A percentile compares a stretch with the other conserved stretches of the same genome.
These are phyloP conservation scores for Phialocephala sp. DNA, from an alignment of 2,329 filamentous ascomycete genomes.

Conservation along the genomic window DNA sequence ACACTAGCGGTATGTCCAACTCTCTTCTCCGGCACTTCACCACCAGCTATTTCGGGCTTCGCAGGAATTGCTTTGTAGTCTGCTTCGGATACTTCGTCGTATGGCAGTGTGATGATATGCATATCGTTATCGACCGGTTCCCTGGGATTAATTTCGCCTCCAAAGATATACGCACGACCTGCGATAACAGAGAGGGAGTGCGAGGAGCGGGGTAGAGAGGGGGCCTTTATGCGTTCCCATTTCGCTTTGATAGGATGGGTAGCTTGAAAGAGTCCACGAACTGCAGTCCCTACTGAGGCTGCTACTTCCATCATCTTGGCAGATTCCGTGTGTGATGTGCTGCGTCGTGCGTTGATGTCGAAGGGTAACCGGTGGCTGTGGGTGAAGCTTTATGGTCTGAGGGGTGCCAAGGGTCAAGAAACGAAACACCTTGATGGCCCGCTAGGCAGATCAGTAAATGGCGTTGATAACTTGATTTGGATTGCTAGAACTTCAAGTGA, in stretches of 20 bases:
- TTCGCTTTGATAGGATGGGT: constrained; percentile 55
- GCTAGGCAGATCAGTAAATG: neutral
- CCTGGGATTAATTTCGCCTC: constrained; percentile 72
- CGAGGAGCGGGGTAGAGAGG: constrained; percentile 71
- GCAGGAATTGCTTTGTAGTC: constrained; percentile 65
- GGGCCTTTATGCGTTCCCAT: constrained; percentile 62
- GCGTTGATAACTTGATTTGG: neutral
- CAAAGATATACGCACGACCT: constrained; percentile 72
- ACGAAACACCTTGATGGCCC: constrained; percentile 10
- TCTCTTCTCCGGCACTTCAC: constrained; percentile 66
- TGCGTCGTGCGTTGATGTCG: neutral
- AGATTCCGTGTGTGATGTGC: neutral
- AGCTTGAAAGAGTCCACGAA: constrained; percentile 37
- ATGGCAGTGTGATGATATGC: constrained; percentile 67
- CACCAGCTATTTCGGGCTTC: constrained; percentile 46
- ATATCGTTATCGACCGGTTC: constrained; percentile 76
- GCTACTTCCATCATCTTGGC: constrained; percentile 40
- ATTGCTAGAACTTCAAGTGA: neutral
- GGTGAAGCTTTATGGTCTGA: constrained; percentile 1
- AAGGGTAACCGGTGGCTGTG: neutral
- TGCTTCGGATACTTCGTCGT: constrained; percentile 57
- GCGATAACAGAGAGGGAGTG: constrained; percentile 69
- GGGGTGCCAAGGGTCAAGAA: no score
- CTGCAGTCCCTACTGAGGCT: constrained; percentile 32
- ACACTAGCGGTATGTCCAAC: constrained; percentile 75